Percentiles rank a stretch among this genome's conserved stretches.
These are phyloP conservation scores for Pseudogymnoascus sp. DNA, from an alignment of 2,329 filamentous ascomycete genomes.

Conservation along the genomic window DNA sequence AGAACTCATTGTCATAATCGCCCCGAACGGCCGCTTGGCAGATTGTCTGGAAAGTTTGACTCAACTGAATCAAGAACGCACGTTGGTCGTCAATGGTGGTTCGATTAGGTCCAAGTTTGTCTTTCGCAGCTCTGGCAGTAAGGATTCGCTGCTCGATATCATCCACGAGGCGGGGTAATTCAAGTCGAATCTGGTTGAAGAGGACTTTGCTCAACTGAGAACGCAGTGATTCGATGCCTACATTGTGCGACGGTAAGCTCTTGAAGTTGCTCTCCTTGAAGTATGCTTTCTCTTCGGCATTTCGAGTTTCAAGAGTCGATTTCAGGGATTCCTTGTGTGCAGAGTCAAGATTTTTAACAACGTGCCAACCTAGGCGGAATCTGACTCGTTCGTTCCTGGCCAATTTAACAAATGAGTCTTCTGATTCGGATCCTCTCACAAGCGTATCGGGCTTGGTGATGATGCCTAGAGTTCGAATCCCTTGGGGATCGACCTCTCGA, in stretches of 20 bases:
- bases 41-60: constrained; percentile 15
- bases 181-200: constrained; percentile 16
- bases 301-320: constrained; percentile 14
- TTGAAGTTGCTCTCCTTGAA: constrained; percentile 27
- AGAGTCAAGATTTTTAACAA: constrained; percentile 38
- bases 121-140: background rate
- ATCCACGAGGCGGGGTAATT: constrained; percentile 16
- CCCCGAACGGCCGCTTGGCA: constrained; percentile 17
- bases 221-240: constrained; percentile 38
- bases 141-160: constrained; percentile 14
- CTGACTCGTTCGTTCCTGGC: constrained; percentile 38
- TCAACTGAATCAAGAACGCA: constrained; percentile 11
- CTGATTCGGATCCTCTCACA: constrained; percentile 30
- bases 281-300: constrained; percentile 19
- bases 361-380: constrained; percentile 45
- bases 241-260: constrained; percentile 15
- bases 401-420: constrained; percentile 33
- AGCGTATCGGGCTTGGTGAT: constrained; percentile 52
- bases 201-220: constrained; percentile 35
- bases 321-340: constrained; percentile 11
- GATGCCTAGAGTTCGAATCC: constrained; percentile 35
- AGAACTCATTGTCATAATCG: constrained; percentile 18
- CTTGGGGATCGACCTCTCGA: constrained; percentile 31
- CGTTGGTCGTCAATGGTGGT: background rate
- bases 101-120: constrained; percentile 12